A percentile compares a stretch with the other conserved stretches of the same genome.
These are phyloP conservation scores for sweet orange (Citrus sinensis) DNA, from an alignment of 345 rosid species.

Conservation along the genomic window DVS_A1.0 CM039164.1:25441501-25442000, in stretches of 20 bases:
- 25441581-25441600: conserved; percentile 76
- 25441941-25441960: conserved; percentile 87
- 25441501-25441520: conserved; percentile 88
- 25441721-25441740: conserved; percentile 67
- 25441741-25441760: conserved; percentile 64
- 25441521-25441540: conserved; percentile 69
- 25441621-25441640: conserved; percentile 66
- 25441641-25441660: conserved; percentile 80
- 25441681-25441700: conserved; percentile 56
- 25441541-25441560: conserved; percentile 63
- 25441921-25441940: conserved; percentile 80
- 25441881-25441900: conserved; percentile 88
- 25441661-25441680: conserved; percentile 58
- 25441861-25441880: conserved; percentile 99
- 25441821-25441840: conserved; percentile 87
- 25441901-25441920: conserved; percentile 69
- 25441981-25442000: no score
- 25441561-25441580: conserved; percentile 93
- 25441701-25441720: conserved; percentile 82
- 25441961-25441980: background rate
- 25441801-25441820: conserved; percentile 80
- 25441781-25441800: conserved; percentile 78
- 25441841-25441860: conserved; percentile 88
- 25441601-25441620: conserved; percentile 89
- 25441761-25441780: conserved; percentile 77